These are phyloP conservation scores for Solanum hybrid DNA, from an alignment of 305 asterid species.

Conservation along the genomic window DNA sequence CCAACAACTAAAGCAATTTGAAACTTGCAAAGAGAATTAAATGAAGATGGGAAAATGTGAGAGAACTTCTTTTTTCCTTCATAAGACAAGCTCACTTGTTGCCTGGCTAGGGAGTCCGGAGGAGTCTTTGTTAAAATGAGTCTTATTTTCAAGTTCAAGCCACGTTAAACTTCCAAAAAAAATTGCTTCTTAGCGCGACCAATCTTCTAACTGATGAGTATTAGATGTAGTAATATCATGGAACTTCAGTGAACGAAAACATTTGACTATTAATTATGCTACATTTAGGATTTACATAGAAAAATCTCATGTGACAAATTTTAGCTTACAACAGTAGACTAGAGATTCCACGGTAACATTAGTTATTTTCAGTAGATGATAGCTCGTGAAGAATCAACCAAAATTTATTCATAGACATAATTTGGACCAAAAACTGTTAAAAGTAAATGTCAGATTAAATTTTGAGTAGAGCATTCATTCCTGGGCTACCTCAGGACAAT, in stretches of 20 bases:
- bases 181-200: not conserved
- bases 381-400: not conserved
- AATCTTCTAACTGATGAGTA: not conserved
- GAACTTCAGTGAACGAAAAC: not conserved
- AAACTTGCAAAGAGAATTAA: not conserved
- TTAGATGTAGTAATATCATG: not conserved
- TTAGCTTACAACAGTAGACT: not conserved
- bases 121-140: not conserved
- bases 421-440: not conserved
- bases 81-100: not conserved
- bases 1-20: not conserved
- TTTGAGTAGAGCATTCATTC: not conserved
- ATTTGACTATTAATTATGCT: not conserved
- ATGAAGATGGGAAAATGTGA: not conserved
- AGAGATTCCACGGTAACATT: not conserved
- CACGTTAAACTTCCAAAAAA: not conserved
- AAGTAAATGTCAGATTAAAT: not conserved
- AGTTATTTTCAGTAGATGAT: not conserved
- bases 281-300: not conserved
- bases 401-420: not conserved
- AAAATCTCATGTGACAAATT: not conserved
- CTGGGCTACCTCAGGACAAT: constrained; percentile 57
- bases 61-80: not conserved
- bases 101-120: not conserved
- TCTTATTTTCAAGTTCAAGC: not conserved